Evolutionary conservation across 1,284 basidiomycete genomes (phyloP).

Genomic region (Entoloma clypeatum): DNA sequence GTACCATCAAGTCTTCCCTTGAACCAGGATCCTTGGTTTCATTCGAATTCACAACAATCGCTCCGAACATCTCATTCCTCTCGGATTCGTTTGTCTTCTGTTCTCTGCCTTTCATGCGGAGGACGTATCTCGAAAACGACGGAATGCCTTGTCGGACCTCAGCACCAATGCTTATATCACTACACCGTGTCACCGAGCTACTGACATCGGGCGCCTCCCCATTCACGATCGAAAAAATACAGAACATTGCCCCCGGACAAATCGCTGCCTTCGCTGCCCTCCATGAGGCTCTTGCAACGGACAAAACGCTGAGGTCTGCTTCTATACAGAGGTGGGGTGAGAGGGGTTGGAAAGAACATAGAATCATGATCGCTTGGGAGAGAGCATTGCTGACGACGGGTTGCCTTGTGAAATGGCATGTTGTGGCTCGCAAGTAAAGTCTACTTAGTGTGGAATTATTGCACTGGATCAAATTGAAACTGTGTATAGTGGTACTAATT

Average conservation of each 20-base stretch:
- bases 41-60: constrained; percentile 21
- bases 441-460: no score
- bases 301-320: constrained; percentile 23
- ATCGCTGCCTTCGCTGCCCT: constrained; percentile 27
- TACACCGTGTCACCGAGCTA: constrained; percentile 30
- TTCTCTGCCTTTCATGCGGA: constrained; percentile 34
- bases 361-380: constrained; percentile 49
- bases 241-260: constrained; percentile 42
- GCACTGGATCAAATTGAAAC: no score
- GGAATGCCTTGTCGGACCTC: constrained; percentile 21
- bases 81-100: constrained; percentile 29
- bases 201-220: constrained; percentile 27
- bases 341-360: constrained; percentile 44
- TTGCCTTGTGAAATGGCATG: constrained; percentile 31
- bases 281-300: constrained; percentile 29
- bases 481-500: no score
- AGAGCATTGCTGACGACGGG: constrained; percentile 42
- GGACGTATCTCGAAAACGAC: constrained; percentile 15
- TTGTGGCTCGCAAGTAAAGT: constrained; percentile 26
- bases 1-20: constrained; percentile 9
- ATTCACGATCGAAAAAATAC: constrained; percentile 36
- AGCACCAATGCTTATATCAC: constrained; percentile 29
- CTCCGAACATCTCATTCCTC: constrained; percentile 22
- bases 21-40: constrained; percentile 4
- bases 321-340: constrained; percentile 35